Conservation (phyloP, 1,284 basidiomycete genomes). For the Cutaneotrichosporon sp. region DNA sequence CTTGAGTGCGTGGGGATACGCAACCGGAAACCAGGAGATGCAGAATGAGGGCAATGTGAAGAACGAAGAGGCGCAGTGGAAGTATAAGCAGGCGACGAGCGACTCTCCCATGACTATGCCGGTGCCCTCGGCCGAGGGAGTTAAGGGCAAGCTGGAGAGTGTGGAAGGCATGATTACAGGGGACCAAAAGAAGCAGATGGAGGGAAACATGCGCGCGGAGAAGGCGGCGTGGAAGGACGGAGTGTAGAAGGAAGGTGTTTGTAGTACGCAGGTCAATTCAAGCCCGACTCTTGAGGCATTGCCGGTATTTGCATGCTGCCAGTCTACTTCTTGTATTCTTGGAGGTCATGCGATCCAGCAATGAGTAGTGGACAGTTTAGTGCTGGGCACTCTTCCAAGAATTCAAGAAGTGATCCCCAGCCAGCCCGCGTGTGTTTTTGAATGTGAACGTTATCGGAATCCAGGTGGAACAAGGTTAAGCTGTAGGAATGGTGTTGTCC, state of each 20-base stretch:
- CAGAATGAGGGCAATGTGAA: constrained; percentile 44
- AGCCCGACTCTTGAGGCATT: too few relatives aligned
- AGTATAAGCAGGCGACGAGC: constrained; percentile 35
- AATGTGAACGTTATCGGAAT: too few relatives aligned
- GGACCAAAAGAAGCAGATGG: constrained; percentile 41
- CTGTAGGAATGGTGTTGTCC: too few relatives aligned
- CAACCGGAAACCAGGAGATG: constrained; percentile 41
- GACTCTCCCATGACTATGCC: constrained; percentile 18
- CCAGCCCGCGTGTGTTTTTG: too few relatives aligned
- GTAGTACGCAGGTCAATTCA: too few relatives aligned
- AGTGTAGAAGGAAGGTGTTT: constrained; percentile 8
- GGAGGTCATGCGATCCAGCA: too few relatives aligned
- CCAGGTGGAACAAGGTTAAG: too few relatives aligned
- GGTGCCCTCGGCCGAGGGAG: constrained; percentile 30
- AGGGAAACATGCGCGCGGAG: constrained; percentile 40
- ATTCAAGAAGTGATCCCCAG: too few relatives aligned
- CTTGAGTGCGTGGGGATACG: constrained; percentile 38
- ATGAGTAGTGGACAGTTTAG: too few relatives aligned
- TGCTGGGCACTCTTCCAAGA: too few relatives aligned
- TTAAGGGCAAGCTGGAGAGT: constrained; percentile 41
- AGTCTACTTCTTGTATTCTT: too few relatives aligned
- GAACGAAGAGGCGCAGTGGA: constrained; percentile 42
- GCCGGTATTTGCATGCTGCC: too few relatives aligned
- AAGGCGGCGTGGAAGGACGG: constrained; percentile 46
- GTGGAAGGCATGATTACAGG: constrained; percentile 43